phyloP scores from a whole-genome alignment of 2,329 filamentous ascomycete species.

The Ampelomyces quisqualis region DNA sequence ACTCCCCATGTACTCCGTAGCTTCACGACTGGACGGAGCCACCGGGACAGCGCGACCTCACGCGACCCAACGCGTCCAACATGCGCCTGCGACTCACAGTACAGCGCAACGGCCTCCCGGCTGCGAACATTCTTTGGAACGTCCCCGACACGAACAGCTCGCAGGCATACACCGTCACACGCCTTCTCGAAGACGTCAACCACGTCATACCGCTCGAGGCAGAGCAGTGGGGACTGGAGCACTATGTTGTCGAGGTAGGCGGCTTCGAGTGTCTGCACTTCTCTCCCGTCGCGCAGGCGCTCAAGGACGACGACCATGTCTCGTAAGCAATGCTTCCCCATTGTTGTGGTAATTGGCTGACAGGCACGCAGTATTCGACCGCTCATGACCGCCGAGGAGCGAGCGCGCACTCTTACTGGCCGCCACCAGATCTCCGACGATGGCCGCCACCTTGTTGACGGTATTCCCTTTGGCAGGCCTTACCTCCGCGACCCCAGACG shows the following conservation, averaged over 20 bases:
- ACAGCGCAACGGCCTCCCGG: slow-evolving; percentile 40
- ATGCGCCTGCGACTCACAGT: slow-evolving; percentile 44
- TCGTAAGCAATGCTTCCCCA: slow-evolving; percentile 58
- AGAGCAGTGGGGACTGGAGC: slow-evolving; percentile 80
- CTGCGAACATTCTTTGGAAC: slow-evolving; percentile 43
- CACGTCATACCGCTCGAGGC: slow-evolving; percentile 79
- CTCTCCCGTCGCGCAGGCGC: slow-evolving; percentile 65
- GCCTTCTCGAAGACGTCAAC: slow-evolving; percentile 77
- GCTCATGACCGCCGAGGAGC: slow-evolving; percentile 72
- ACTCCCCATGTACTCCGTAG: too few relatives aligned
- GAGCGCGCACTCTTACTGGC: slow-evolving; percentile 70
- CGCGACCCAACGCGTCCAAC: slow-evolving; percentile 12
- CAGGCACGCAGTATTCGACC: slow-evolving; percentile 66
- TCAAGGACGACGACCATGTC: slow-evolving; percentile 83
- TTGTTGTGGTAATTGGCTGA: slow-evolving; percentile 3
- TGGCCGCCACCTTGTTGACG: slow-evolving; percentile 81
- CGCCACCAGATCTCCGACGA: slow-evolving; percentile 77
- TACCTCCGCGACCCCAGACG: slow-evolving; percentile 62
- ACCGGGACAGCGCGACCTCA: neutral
- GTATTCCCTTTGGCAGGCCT: slow-evolving; percentile 77
- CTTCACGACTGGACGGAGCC: too few relatives aligned
- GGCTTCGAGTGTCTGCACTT: slow-evolving; percentile 89
- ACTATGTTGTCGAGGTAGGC: slow-evolving; percentile 79
- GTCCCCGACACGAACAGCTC: slow-evolving; percentile 35
- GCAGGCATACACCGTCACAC: slow-evolving; percentile 62